These are phyloP conservation scores for Hypoxylon fuscum DNA, from an alignment of 495 filamentous ascomycete genomes.

Conservation along the genomic window DNA sequence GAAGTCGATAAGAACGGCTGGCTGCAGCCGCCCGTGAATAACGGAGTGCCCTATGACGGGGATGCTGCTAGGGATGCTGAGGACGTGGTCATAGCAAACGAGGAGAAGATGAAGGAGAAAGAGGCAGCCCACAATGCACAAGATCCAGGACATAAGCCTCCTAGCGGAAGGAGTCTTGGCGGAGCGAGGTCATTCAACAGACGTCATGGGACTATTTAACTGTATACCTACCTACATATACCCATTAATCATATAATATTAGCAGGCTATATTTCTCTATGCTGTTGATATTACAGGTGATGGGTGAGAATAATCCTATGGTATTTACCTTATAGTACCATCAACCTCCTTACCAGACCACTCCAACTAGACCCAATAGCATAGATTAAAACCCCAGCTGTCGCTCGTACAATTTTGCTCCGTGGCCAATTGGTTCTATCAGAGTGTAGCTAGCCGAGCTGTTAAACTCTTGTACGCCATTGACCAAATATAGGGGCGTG, in stretches of 20 bases:
- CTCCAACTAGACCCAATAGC: background rate
- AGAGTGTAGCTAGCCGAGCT: slow-evolving; percentile 49
- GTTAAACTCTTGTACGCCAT: slow-evolving; percentile 55
- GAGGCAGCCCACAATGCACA: background rate
- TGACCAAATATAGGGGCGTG: slow-evolving; percentile 50
- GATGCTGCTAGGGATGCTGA: slow-evolving; percentile 42
- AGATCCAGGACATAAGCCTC: slow-evolving; percentile 7
- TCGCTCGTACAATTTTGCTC: slow-evolving; percentile 21
- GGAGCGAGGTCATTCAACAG: slow-evolving; percentile 1
- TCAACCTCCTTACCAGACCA: too few species aligned
- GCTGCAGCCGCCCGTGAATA: slow-evolving; percentile 43
- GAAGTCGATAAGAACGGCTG: slow-evolving; percentile 49
- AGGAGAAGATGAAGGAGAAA: slow-evolving; percentile 27
- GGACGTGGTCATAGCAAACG: slow-evolving; percentile 33
- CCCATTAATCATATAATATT: too few species aligned
- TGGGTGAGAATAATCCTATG: too few species aligned
- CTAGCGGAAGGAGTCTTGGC: background rate
- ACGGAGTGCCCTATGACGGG: slow-evolving; percentile 46
- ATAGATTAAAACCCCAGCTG: slow-evolving; percentile 21
- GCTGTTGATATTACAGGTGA: too few species aligned
- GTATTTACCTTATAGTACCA: too few species aligned
- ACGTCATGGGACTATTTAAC: slow-evolving; percentile 3
- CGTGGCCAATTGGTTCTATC: slow-evolving; percentile 30
- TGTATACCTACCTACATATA: too few species aligned
- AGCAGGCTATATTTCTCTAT: too few species aligned